Evolutionary conservation across 2,329 filamentous ascomycete genomes (phyloP).

Genomic region (Talaromyces sp.): DNA sequence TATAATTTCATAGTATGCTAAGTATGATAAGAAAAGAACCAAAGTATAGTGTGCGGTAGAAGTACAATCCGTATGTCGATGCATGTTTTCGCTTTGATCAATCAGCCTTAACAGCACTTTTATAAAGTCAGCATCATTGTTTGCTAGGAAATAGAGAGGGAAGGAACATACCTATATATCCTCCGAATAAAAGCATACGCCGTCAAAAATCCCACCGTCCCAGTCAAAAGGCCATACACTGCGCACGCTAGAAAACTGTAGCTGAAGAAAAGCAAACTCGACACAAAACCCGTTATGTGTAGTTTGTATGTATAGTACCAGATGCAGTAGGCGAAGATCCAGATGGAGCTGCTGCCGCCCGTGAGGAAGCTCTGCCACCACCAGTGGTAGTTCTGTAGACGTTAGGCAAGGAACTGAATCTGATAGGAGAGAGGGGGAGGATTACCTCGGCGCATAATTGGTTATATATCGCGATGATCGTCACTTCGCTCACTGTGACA

Average conservation of each 20-base stretch:
- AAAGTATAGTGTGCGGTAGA: not conserved
- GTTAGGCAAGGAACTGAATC: not conserved
- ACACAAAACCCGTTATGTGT: slow-evolving; percentile 77
- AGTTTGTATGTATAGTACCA: slow-evolving; percentile 83
- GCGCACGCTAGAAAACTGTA: slow-evolving; percentile 80
- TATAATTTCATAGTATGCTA: not conserved
- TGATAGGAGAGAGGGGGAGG: not conserved
- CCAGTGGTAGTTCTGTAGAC: slow-evolving; percentile 72
- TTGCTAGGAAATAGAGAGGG: not conserved
- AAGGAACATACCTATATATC: slow-evolving; percentile 68
- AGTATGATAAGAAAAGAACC: not conserved
- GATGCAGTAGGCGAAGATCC: slow-evolving; percentile 78
- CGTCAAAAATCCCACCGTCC: slow-evolving; percentile 80
- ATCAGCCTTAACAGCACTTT: slow-evolving; percentile 21
- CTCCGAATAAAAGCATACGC: slow-evolving; percentile 80
- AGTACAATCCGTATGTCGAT: not conserved
- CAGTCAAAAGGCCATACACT: slow-evolving; percentile 77
- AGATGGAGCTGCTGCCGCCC: slow-evolving; percentile 72
- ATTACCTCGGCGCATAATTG: slow-evolving; percentile 73
- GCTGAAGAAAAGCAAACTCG: slow-evolving; percentile 77
- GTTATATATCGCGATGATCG: slow-evolving; percentile 77
- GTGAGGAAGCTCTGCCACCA: slow-evolving; percentile 88
- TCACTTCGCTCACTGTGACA: slow-evolving; percentile 77
- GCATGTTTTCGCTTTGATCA: not conserved
- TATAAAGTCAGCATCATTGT: not conserved